Evolutionary conservation across 768 basidiomycete genomes (phyloP).

Genomic region (Mycena belliarum): DNA sequence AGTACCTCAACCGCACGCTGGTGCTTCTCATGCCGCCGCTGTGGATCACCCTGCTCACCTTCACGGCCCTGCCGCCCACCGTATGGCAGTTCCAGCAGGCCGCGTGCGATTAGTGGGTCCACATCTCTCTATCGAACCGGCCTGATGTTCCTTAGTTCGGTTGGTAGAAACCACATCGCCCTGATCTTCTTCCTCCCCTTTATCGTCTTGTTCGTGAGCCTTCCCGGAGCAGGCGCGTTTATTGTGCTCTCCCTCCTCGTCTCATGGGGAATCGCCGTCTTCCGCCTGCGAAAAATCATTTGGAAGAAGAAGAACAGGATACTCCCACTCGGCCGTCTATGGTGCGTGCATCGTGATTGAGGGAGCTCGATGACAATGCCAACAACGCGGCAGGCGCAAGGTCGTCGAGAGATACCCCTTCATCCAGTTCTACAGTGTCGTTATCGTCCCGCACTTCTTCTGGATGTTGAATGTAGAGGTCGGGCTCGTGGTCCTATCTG

Average conservation of each 20-base stretch:
- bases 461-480: constrained; percentile 20
- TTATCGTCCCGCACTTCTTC: constrained; percentile 10
- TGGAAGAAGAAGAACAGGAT: constrained; percentile 12
- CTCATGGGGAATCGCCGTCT: constrained; percentile 15
- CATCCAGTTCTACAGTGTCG: constrained; percentile 16
- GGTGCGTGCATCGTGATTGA: not conserved
- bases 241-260: not conserved
- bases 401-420: constrained; percentile 15
- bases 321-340: constrained; percentile 13
- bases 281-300: constrained; percentile 14
- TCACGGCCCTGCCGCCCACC: constrained; percentile 2
- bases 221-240: not conserved
- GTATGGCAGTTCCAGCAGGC: constrained; percentile 18
- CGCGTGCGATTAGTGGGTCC: constrained; percentile 18
- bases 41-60: constrained; percentile 11
- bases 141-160: too few relatives aligned
- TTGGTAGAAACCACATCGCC: constrained; percentile 14
- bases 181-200: constrained; percentile 20
- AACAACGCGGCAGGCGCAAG: constrained; percentile 16
- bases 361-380: too few relatives aligned
- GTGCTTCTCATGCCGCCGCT: constrained; percentile 17
- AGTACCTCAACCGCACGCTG: constrained; percentile 7
- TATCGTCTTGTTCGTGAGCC: constrained; percentile 10
- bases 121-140: too few relatives aligned
- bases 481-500: not conserved